A percentile compares a stretch with the other conserved stretches of the same genome.
Evolutionary conservation across 768 basidiomycete genomes (phyloP).

Genomic region (Tulasnella sp.): DNA sequence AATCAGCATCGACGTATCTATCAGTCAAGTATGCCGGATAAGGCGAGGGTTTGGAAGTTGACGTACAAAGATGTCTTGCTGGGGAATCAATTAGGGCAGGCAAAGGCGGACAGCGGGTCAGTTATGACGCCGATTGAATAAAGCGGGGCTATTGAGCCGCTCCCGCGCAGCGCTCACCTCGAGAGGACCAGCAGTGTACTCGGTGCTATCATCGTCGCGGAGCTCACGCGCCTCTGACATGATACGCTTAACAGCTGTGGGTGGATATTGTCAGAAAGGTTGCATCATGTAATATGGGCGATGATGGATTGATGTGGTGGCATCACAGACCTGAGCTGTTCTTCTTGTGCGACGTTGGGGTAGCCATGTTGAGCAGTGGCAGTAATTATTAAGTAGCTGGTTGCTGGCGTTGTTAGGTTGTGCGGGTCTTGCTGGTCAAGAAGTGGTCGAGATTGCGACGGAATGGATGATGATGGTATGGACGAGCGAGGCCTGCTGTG

Average conservation of each 20-base stretch:
- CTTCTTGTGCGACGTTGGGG: conserved; percentile 54
- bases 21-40: not conserved
- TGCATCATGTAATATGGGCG: not conserved
- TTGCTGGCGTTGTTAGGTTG: too few relatives aligned
- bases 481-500: conserved; percentile 2
- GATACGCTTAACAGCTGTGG: conserved; percentile 83
- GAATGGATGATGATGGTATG: not conserved
- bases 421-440: too few relatives aligned
- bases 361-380: conserved; percentile 22
- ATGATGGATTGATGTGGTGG: not conserved
- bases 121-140: conserved; percentile 5
- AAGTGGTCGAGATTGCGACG: not conserved
- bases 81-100: conserved; percentile 7
- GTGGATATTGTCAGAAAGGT: not conserved
- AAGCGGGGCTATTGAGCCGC: too few relatives aligned
- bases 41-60: not conserved
- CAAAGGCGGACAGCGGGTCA: not conserved
- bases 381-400: not conserved
- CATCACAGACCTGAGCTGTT: conserved; percentile 63
- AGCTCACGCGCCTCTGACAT: conserved; percentile 93
- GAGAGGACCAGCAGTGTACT: conserved; percentile 70
- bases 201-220: conserved; percentile 69
- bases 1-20: conserved; percentile 21
- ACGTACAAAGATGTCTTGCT: conserved; percentile 87
- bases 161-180: conserved; percentile 52